These are phyloP conservation scores for Eucalyptus rudis DNA, from an alignment of 345 rosid genomes.

Conservation along the genomic window DNA sequence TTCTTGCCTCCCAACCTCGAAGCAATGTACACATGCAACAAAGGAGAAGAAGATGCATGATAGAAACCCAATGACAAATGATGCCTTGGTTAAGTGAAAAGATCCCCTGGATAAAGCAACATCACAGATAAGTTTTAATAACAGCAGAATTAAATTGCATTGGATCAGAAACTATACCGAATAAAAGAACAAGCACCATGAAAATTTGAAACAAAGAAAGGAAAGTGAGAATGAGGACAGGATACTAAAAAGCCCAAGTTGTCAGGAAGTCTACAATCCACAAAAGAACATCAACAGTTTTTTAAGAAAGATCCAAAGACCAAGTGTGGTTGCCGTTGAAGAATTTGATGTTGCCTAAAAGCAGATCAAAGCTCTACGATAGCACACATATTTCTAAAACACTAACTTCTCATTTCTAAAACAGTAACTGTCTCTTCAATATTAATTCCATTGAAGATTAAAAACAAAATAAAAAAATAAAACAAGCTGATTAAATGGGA, in stretches of 20 bases:
- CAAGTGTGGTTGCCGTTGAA: not conserved
- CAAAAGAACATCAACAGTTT: not conserved
- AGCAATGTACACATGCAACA: slow-evolving; percentile 20
- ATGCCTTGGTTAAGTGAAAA: slow-evolving; percentile 19
- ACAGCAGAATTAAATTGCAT: not conserved
- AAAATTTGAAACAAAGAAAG: not conserved
- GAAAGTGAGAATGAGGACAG: not conserved
- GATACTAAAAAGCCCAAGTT: not conserved
- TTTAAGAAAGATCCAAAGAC: not conserved
- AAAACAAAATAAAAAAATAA: not conserved
- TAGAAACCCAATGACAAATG: slow-evolving; percentile 30
- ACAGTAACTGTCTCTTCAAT: not conserved
- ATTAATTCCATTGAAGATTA: not conserved
- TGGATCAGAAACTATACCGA: not conserved
- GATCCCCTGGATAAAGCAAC: slow-evolving; percentile 34
- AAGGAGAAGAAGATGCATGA: slow-evolving; percentile 38
- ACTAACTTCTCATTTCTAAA: not conserved
- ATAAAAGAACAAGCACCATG: not conserved
- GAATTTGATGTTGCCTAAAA: not conserved
- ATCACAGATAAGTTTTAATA: not conserved
- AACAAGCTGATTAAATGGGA: not conserved
- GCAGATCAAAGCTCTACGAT: not conserved
- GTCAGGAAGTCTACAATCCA: not conserved
- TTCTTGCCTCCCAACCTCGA: slow-evolving; percentile 27
- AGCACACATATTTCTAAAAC: not conserved